Base-by-base conservation (phyloP, 108 stramenopile species). In the Cyclotella kingstonii region DNA sequence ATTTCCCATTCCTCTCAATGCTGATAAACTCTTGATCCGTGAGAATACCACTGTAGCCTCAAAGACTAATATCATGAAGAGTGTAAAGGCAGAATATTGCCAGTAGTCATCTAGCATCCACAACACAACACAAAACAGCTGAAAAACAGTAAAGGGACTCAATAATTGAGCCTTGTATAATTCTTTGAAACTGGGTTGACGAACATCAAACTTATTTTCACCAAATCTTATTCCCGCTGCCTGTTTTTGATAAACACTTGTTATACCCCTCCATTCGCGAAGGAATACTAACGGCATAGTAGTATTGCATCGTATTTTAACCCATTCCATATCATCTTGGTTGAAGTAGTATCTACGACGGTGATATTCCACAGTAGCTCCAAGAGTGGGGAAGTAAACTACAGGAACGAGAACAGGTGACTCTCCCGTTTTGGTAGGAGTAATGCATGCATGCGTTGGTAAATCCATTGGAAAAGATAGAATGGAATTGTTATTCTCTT, bases 91-190 rank as follows among this genome's bases (percentile, higher is more conserved):
- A 26, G 81, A 84, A 63, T 94, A 95, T 56, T 87, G 82, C 93
- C 96, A 96, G 78, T 85, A 97, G 46, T 93, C 87, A 74, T 98
- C 98, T 58, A 98, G 74, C 78, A 94, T 78, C 96, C 98, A 98
- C 25, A 98, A 63, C 1, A 93, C 61, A 31, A 89, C 89, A 54
- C 86, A 90, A 63, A 93, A 95, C 10, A 96, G 66, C 78, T 95
- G 96, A 75, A 97, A 97, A 14, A 96, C 93, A 0, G 91, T 91
- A 77, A 96, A 93, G 5, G 94, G 96, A 53, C 77, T 87, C 42
- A 96, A 69, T 21, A 98, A 68, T 69, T 98, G 98, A 38, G 77
- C 70, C 78, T 92, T 91, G 87, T 97, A 98, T 71, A 98, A 60
- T 46, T 96, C 95, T 61, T 63, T 54, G 60, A 98, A 98, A 4